Evolutionary conservation across 305 asterid genomes (phyloP), one percentile per base, ranked within the genome.

Genomic region (Plantago coronopus): DNA sequence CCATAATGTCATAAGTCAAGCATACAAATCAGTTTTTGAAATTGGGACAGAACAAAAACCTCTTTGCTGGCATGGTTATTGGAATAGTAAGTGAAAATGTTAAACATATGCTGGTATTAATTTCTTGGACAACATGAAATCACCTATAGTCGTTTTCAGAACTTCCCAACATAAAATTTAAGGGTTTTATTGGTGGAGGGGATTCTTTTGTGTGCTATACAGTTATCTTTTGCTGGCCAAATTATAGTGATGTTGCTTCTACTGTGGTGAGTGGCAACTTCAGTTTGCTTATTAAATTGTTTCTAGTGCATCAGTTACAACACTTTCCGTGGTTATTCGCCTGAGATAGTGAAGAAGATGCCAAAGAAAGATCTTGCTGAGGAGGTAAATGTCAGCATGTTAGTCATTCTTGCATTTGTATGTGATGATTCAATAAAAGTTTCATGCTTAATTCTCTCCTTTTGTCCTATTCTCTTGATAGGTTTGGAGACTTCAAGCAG

Each of bases 401-500:
- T 54, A 47, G 17, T 9, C 65, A 21, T 49, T 19, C 15, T 44
- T 20, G 18, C 3, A n/a, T 29, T 31, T 63, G n/a, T 34, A 2
- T 12, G 12, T 34, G 40, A 34, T 11, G 40, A 34, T 34, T 18
- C n/a, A n/a, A 25, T 23, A 7, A 53, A 17, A 53, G 1, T 14
- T 53, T 16, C n/a, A 53, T 53, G 25, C 6, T 21, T 23, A 4
- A 22, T 16, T 13, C 12, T 23, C 19, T 12, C 27, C 27, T 22
- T 5, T 23, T 17, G 9, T 16, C 11, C 17, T 40, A 10, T 23
- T 25, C 6, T 25, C 20, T 70, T 44, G 64, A 45, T 72, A 93
- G 99, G 96, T 93, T 61, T 93, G 97, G 97, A 89, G 97, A 80
- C 99, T 93, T 80, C 99, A 93, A 82, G 99, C 99, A 65, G 99